Base-by-base conservation (phyloP, 176 grass and related monocot genomes). In the Triticum monococcum region DNA sequence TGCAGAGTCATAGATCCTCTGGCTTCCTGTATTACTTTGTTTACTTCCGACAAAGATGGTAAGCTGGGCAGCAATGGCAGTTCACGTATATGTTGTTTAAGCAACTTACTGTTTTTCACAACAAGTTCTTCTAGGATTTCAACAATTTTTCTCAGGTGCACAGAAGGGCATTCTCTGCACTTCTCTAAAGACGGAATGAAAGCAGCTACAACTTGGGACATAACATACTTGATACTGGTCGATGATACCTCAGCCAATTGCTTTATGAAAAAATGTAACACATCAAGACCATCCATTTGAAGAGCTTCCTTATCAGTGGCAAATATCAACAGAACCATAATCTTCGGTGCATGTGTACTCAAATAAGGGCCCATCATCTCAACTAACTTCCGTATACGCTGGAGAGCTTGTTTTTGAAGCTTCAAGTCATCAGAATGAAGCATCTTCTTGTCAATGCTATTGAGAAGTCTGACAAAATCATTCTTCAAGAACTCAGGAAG, bases 311-410 rank as follows among this genome's bases (percentile, higher is more conserved):
- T 98, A 54, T 94, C 91, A 77, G 95, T 95, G 45, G 96, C 85
- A 75, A 91, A 95, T 74, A 89, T 98, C 75, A 98, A 88, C 9
- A 98, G 84, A 87, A 98, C 93, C 96, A 98, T 98, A 92, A 98
- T 94, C 89, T 98, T 98, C 56, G 91, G 91, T 7, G 94, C 88
- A 89, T 98, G 96, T 88, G 96, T 91, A 79, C 88, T 89, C 50
- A 98, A 87, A 85, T 94, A 98, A 86, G 96, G 91, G 52, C 96
- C 93, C 96, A 98, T 98, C 90, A 98, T 94, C 91, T 98, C 96
- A 63, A 95, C 88, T 81, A 94, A 84, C 84, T 94, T 98, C 65
- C 86, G 80, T 84, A 98, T 95, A 77, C 89, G 89, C 62, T 89
- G 92, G 80, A 98, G 91, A 56, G 90, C 90, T 79, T 95, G 91